Conservation (phyloP, 2,329 filamentous ascomycete species). For the Talaromyces piceae region DNA sequence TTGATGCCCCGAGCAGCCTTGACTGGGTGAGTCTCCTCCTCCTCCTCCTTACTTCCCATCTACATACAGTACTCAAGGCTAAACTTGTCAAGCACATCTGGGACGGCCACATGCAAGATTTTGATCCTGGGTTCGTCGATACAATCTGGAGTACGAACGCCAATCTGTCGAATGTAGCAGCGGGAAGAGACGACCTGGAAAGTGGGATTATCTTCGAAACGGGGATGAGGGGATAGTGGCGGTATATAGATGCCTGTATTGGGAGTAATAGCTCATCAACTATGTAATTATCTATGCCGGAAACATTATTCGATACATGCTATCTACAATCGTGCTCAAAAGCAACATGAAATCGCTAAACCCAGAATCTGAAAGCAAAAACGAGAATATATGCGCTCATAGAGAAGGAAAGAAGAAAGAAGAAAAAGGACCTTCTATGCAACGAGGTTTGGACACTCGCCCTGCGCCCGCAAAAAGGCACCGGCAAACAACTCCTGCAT, state of each 20-base stretch:
- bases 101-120: constrained; percentile 18
- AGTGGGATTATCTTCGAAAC: no score
- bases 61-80: neutral
- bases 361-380: neutral
- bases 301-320: no score
- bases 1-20: constrained; percentile 23
- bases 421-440: neutral
- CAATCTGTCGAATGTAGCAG: neutral
- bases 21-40: constrained; percentile 24
- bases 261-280: no score
- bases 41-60: no score
- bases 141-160: constrained; percentile 2
- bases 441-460: constrained; percentile 26
- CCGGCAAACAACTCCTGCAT: constrained; percentile 91
- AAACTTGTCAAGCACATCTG: constrained; percentile 19
- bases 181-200: neutral
- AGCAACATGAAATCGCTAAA: no score
- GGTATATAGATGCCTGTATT: no score
- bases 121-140: constrained; percentile 6
- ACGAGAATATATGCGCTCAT: neutral
- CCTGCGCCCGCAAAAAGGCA: constrained; percentile 62
- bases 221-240: no score
- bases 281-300: no score
- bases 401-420: neutral
- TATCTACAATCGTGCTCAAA: no score